Evolutionary conservation across 2,329 filamentous ascomycete genomes (phyloP).

Genomic region (Fusarium sp.): DNA sequence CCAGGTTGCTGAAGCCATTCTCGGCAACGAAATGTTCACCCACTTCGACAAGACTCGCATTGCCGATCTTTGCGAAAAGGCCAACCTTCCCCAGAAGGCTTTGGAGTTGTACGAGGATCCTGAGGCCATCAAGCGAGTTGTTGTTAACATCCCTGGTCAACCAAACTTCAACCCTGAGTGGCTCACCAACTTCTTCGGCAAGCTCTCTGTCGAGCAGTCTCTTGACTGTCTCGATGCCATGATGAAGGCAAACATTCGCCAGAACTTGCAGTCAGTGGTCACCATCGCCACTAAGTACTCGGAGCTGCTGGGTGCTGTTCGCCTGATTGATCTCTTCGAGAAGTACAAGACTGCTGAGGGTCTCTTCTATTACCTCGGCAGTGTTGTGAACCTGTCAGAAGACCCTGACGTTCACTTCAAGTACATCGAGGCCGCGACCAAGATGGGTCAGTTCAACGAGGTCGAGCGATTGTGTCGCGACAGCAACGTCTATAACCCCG

Average conservation of each 20-base stretch:
- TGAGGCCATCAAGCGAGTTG: constrained; percentile 87
- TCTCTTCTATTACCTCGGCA: constrained; percentile 97
- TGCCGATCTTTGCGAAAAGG: constrained; percentile 91
- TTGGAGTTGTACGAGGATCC: constrained; percentile 96
- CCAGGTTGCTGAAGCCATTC: constrained; percentile 96
- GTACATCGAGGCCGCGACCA: constrained; percentile 97
- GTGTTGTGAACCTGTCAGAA: constrained; percentile 96
- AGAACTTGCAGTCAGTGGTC: constrained; percentile 94
- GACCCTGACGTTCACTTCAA: constrained; percentile 98
- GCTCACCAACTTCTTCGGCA: constrained; percentile 91
- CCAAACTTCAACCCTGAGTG: constrained; percentile 92
- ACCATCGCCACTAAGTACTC: constrained; percentile 98
- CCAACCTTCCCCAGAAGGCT: constrained; percentile 85
- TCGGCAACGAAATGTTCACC: constrained; percentile 98
- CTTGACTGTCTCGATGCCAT: constrained; percentile 95
- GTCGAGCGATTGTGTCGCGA: constrained; percentile 98
- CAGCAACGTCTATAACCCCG: constrained; percentile 87
- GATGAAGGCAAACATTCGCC: constrained; percentile 95
- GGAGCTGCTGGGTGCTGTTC: constrained; percentile 87
- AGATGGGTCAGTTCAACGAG: constrained; percentile 92
- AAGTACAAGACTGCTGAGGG: constrained; percentile 98
- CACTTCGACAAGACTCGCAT: constrained; percentile 94
- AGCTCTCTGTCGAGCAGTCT: constrained; percentile 93
- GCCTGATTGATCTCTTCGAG: constrained; percentile 92
- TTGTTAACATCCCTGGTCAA: constrained; percentile 82